Percentiles rank a stretch among this genome's conserved stretches.
Conservation (phyloP, 257 asterid species). For the Solanum sejunctum region DNA sequence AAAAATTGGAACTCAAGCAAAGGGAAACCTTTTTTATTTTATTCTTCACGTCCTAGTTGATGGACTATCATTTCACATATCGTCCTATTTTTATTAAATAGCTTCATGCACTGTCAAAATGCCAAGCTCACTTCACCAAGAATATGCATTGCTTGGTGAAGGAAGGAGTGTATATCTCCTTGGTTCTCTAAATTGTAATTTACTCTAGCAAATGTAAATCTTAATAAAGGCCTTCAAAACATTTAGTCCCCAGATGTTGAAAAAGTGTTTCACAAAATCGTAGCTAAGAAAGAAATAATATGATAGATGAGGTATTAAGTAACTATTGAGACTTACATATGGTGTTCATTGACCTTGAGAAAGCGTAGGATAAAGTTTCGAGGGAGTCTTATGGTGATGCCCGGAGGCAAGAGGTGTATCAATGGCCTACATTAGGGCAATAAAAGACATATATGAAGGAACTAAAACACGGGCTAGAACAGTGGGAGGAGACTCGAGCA, state of each 20-base stretch:
- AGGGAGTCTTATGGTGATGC: no score
- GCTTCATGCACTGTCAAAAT: not conserved
- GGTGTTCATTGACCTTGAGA: no score
- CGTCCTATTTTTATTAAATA: not conserved
- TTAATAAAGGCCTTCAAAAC: not conserved
- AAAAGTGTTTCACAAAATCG: not conserved
- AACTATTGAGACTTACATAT: no score
- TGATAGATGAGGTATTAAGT: not conserved
- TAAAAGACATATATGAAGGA: no score
- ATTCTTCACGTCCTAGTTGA: not conserved
- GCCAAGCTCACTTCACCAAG: not conserved
- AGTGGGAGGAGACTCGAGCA: no score
- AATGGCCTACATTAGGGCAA: no score
- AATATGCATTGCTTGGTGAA: not conserved
- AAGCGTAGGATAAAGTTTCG: no score
- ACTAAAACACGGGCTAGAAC: no score
- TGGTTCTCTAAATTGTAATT: not conserved
- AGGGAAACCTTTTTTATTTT: no score
- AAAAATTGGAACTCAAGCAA: no score
- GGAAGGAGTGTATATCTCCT: not conserved
- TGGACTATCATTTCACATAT: not conserved
- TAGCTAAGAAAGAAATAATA: not conserved
- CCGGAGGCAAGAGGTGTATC: no score
- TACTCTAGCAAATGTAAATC: not conserved
- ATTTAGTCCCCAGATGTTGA: not conserved